A percentile compares a stretch with the other conserved stretches of the same genome.
Evolutionary conservation across 371 early-diverging fungal genomes (phyloP).

Genomic region (Cokeromyces recurvatus): DNA sequence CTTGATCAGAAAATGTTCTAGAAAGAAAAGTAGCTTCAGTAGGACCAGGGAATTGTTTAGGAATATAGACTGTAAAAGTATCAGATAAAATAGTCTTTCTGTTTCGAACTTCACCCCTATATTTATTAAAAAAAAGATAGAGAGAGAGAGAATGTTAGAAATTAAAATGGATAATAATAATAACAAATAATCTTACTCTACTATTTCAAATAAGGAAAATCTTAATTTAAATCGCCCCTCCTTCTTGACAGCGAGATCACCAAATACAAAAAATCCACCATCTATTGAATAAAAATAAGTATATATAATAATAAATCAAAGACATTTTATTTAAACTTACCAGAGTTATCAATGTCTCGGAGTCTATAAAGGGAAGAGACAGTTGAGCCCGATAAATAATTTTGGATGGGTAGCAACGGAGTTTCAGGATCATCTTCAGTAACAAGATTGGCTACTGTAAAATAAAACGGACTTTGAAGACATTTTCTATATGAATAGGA

Average conservation of each 20-base stretch:
- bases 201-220: slow-evolving; percentile 84
- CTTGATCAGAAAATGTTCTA: slow-evolving; percentile 86
- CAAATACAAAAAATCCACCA: slow-evolving; percentile 94
- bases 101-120: slow-evolving; percentile 57
- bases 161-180: too few relatives aligned
- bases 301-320: not conserved
- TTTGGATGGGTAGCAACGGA: slow-evolving; percentile 13
- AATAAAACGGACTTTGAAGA: slow-evolving; percentile 48
- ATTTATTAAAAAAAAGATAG: too few relatives aligned
- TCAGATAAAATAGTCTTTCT: slow-evolving; percentile 66
- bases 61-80: slow-evolving; percentile 71
- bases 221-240: slow-evolving; percentile 82
- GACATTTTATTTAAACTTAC: slow-evolving; percentile 8
- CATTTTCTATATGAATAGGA: slow-evolving; percentile 39
- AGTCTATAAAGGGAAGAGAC: slow-evolving; percentile 82
- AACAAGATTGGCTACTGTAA: slow-evolving; percentile 38
- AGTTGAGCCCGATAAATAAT: slow-evolving; percentile 60
- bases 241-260: slow-evolving; percentile 81
- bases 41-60: slow-evolving; percentile 89
- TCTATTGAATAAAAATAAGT: slow-evolving; percentile 29
- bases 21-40: slow-evolving; percentile 81
- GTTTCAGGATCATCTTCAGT: slow-evolving; percentile 12
- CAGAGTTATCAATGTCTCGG: slow-evolving; percentile 66
- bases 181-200: too few relatives aligned
- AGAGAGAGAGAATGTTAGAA: too few relatives aligned